phyloP scores from a whole-genome alignment of 2,329 filamentous ascomycete species.

The Sphaceloma murrayae region DNA sequence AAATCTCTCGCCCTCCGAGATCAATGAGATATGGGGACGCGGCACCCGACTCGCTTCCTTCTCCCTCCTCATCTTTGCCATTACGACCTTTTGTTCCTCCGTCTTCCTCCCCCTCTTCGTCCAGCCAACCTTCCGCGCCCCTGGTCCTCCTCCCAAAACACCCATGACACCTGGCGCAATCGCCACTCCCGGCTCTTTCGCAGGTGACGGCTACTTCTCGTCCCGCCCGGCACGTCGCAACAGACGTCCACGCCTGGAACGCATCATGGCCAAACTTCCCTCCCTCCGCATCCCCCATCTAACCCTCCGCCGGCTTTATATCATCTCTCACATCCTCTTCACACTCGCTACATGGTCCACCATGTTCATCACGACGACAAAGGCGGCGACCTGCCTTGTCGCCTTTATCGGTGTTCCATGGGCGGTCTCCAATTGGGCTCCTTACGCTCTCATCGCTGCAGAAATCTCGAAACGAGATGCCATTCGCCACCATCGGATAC shows the following conservation, averaged over 20 bases:
- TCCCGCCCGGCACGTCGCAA: too few species aligned
- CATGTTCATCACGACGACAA: conserved; percentile 62
- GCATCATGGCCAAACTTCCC: conserved; percentile 15
- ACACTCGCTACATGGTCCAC: conserved; percentile 72
- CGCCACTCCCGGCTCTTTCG: conserved; percentile 27
- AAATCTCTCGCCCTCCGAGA: conserved; percentile 62
- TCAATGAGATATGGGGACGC: conserved; percentile 71
- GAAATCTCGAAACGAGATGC: conserved; percentile 80
- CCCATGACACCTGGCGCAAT: conserved; percentile 32
- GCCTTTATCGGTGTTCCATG: conserved; percentile 80
- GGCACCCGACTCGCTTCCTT: conserved; percentile 83
- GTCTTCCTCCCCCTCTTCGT: conserved; percentile 79
- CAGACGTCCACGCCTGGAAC: too few species aligned
- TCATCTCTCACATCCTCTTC: conserved; percentile 77
- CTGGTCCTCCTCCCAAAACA: conserved; percentile 29
- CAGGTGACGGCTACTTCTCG: conserved; percentile 24
- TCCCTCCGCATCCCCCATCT: conserved; percentile 66
- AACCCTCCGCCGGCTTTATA: conserved; percentile 81
- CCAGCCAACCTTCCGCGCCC: conserved; percentile 60
- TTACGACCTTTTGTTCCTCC: conserved; percentile 73
- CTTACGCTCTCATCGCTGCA: conserved; percentile 87
- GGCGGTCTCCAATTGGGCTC: conserved; percentile 89
- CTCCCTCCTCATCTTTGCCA: conserved; percentile 77
- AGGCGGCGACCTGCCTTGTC: conserved; percentile 65
- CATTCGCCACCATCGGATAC: conserved; percentile 44